phyloP scores from a whole-genome alignment of 2,329 filamentous ascomycete species.

The Pezicula carpinea region DNA sequence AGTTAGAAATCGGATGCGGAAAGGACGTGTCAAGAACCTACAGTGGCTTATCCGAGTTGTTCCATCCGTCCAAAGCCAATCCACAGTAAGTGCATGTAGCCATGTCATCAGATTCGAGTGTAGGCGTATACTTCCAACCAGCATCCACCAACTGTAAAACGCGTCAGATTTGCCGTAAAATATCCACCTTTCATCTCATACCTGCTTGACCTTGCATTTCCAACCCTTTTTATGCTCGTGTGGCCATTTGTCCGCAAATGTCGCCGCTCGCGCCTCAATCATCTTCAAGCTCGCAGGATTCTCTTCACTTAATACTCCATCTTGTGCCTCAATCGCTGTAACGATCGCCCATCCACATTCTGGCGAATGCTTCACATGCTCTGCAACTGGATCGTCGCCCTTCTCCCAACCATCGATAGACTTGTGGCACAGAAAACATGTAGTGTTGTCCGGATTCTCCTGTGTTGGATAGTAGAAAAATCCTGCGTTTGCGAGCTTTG shows the following conservation, averaged over 20 bases:
- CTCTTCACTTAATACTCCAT: conserved; percentile 59
- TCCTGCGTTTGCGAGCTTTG: conserved; percentile 80
- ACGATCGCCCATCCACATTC: conserved; percentile 85
- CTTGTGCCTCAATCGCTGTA: conserved; percentile 54
- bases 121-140: conserved; percentile 92
- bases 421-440: conserved; percentile 82
- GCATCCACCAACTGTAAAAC: conserved; percentile 70
- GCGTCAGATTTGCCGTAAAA: conserved; percentile 15
- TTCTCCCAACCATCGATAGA: conserved; percentile 89
- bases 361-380: conserved; percentile 80
- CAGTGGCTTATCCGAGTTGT: conserved; percentile 84
- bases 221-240: conserved; percentile 84
- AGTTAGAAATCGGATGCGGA: conserved; percentile 8
- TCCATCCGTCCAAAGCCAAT: conserved; percentile 89
- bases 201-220: conserved; percentile 86
- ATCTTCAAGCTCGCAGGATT: conserved; percentile 71
- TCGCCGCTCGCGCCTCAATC: conserved; percentile 72
- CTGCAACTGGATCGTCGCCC: conserved; percentile 74
- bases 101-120: conserved; percentile 77
- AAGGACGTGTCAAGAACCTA: conserved; percentile 38
- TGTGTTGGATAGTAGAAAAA: conserved; percentile 81
- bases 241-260: conserved; percentile 83
- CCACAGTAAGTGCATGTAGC: conserved; percentile 89
- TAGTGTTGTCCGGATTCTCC: conserved; percentile 77
- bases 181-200: conserved; percentile 31